phyloP scores from a whole-genome alignment of 2,329 filamentous ascomycete species.

The Ophiostoma novo-ulmi region DNA sequence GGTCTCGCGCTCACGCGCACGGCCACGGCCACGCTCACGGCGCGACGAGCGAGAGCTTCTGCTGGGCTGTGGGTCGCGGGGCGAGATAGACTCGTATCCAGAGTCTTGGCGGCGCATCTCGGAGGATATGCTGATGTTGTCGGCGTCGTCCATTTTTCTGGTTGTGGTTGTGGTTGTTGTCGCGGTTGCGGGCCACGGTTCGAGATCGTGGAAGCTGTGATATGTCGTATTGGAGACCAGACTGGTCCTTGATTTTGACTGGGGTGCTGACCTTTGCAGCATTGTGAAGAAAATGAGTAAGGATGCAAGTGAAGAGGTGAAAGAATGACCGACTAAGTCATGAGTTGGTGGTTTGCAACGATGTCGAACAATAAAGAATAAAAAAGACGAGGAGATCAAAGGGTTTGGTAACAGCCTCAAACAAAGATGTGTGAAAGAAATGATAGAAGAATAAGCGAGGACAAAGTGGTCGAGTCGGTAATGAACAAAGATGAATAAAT shows the following conservation, averaged over 20 bases:
- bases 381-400: background rate
- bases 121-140: slow-evolving; percentile 15
- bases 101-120: slow-evolving; percentile 17
- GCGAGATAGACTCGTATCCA: slow-evolving; percentile 11
- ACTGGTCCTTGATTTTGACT: background rate
- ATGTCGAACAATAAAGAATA: background rate
- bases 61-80: background rate
- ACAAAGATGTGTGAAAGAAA: background rate
- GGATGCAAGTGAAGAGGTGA: background rate
- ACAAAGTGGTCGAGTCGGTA: background rate
- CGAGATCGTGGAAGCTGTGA: slow-evolving; percentile 4
- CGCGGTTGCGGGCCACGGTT: background rate
- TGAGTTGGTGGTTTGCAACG: background rate
- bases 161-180: background rate
- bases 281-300: background rate
- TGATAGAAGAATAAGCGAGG: background rate
- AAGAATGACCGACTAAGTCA: background rate
- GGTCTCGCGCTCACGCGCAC: background rate
- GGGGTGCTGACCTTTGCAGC: background rate
- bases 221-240: slow-evolving; percentile 6
- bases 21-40: background rate
- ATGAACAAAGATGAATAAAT: background rate
- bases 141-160: slow-evolving; percentile 1
- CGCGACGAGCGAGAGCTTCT: background rate
- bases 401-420: background rate